phyloP scores from a whole-genome alignment of 441 rosid genomes.

The Metrosideros polymorpha region DNA sequence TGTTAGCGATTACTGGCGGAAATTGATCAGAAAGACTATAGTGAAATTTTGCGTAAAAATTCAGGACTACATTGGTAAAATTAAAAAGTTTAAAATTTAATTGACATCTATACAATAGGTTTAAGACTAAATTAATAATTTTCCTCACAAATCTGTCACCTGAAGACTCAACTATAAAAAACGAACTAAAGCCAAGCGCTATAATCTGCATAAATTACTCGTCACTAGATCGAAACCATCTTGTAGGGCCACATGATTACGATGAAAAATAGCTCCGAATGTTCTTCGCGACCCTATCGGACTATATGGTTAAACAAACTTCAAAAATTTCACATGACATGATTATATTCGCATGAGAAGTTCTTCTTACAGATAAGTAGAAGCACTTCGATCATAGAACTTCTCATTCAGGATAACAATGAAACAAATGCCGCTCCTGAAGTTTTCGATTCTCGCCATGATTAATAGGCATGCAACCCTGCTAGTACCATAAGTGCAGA shows the following conservation, averaged over 20 bases:
- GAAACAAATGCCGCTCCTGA: not conserved
- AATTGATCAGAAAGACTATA: not conserved
- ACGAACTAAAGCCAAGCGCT: not conserved
- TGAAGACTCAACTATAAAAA: no score
- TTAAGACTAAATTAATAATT: not conserved
- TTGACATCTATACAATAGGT: not conserved
- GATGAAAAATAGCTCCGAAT: not conserved
- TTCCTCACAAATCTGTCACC: not conserved
- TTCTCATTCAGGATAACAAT: not conserved
- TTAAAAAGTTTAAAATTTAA: not conserved
- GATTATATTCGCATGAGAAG: not conserved
- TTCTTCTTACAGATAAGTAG: not conserved
- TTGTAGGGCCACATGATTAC: not conserved
- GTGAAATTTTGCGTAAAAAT: not conserved
- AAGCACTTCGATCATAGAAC: not conserved
- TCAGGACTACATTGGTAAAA: fast-evolving
- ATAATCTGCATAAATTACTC: not conserved
- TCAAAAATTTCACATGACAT: not conserved
- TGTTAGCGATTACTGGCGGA: fast-evolving
- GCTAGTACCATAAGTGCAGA: no score
- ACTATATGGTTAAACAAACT: not conserved
- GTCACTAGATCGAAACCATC: not conserved
- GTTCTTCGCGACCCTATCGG: not conserved
- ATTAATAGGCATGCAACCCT: no score
- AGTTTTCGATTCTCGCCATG: not conserved